phyloP scores from a whole-genome alignment of 2,329 filamentous ascomycete genomes.

The Coniochaeta pulveracea region DNA sequence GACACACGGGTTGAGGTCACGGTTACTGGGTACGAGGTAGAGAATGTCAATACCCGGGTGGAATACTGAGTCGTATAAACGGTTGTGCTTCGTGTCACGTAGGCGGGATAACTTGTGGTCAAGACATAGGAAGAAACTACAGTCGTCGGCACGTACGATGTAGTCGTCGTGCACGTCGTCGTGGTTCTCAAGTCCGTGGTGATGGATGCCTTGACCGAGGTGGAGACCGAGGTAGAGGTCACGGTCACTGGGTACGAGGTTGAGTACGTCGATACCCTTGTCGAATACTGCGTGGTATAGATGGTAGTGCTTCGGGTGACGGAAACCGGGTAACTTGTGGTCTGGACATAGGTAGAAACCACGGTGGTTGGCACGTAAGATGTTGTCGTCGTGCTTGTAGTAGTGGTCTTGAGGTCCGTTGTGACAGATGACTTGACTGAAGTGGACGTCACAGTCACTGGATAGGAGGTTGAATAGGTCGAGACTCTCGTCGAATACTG shows the following conservation, averaged over 20 bases:
- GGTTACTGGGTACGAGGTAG: neutral
- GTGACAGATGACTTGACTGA: constrained; percentile 9
- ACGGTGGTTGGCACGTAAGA: neutral
- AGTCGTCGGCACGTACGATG: neutral
- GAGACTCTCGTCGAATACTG: constrained; percentile 8
- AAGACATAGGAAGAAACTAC: no score
- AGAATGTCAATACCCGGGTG: neutral
- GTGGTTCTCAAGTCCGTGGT: constrained; percentile 8
- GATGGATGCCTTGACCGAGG: constrained; percentile 10
- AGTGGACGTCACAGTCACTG: constrained; percentile 9
- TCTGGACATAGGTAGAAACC: constrained; percentile 4
- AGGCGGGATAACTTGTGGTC: no score
- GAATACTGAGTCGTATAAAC: neutral
- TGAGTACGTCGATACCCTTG: constrained; percentile 8
- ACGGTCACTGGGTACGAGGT: constrained; percentile 9
- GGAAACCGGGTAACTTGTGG: constrained; percentile 6
- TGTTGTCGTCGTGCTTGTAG: neutral
- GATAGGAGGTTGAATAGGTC: constrained; percentile 10
- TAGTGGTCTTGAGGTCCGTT: constrained; percentile 1
- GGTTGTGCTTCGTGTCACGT: no score
- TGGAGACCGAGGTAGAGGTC: constrained; percentile 8
- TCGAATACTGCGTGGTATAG: constrained; percentile 12
- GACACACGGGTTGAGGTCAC: neutral
- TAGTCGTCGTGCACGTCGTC: neutral
- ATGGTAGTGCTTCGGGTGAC: constrained; percentile 11